A percentile compares a stretch with the other conserved stretches of the same genome.
These are phyloP conservation scores for Phoma sp. DNA, from an alignment of 2,329 filamentous ascomycete species.

Conservation along the genomic window DNA sequence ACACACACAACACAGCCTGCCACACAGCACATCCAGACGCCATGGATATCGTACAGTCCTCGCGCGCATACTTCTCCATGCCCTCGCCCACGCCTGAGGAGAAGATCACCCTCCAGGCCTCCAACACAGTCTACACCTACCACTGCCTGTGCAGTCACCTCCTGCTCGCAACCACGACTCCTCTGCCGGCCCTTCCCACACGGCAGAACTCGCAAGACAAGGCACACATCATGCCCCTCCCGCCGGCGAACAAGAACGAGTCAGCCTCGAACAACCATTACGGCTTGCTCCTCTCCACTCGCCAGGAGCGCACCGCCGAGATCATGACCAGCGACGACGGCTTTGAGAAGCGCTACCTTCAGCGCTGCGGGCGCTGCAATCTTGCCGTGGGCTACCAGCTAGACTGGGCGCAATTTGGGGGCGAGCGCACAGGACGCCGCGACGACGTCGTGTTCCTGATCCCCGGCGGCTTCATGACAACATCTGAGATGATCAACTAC, in stretches of 20 bases:
- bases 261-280: conserved; percentile 43
- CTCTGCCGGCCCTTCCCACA: conserved; percentile 59
- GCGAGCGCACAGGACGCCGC: conserved; percentile 42
- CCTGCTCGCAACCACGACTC: conserved; percentile 64
- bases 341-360: conserved; percentile 68
- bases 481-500: conserved; percentile 59
- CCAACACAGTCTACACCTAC: conserved; percentile 58
- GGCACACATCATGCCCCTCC: conserved; percentile 64
- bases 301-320: conserved; percentile 55
- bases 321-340: conserved; percentile 65
- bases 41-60: conserved; percentile 42
- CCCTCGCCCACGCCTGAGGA: conserved; percentile 38
- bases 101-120: conserved; percentile 44
- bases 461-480: conserved; percentile 64
- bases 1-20: background rate
- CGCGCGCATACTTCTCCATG: conserved; percentile 42
- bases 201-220: conserved; percentile 59
- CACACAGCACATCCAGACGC: background rate
- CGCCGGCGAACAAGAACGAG: conserved; percentile 32
- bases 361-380: conserved; percentile 66
- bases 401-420: conserved; percentile 57
- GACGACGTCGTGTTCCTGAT: conserved; percentile 65
- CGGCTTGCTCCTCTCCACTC: conserved; percentile 59
- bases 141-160: conserved; percentile 72
- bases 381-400: conserved; percentile 68